Base-by-base conservation (phyloP, 1,139 yeast genomes). In the Saccharomyces hybrid region DNA sequence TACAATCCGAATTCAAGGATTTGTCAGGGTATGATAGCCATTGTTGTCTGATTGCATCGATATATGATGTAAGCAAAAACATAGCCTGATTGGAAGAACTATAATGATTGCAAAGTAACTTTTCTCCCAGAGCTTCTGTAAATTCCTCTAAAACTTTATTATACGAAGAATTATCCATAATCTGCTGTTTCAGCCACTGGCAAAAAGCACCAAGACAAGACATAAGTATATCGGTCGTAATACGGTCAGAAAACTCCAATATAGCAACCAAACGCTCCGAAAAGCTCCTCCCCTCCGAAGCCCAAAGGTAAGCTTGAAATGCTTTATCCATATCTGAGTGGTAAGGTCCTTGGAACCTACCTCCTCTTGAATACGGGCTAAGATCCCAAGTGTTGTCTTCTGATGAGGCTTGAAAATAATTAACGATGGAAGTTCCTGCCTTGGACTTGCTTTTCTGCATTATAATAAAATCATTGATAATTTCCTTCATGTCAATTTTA, bases 111-210 rank as follows among this genome's bases (percentile, higher is more conserved):
- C 55, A 57, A 6, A 68, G 52, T n/a, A 68, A 49, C 12, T 60
- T 54, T 11, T 60, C 60, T 12, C 66, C 69, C 12, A 64, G 52
- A 12, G 61, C 24, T 44, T 66, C 64, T 1, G 68, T 62, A 2
- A 68, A 51, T 2, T 42, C 47, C 48, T 56, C 63, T 21, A 66
- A 44, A 16, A 49, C 14, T 38, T 11, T 14, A 11, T 19, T 26
- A 11, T 7, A 16, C 21, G 26, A 4, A 19, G 32, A 16, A 21
- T 9, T 19, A 6, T 49, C 26, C 12, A 7, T 26, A 19, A 38
- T 38, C 21, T 21, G 11, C 19, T 38, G 44, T 9, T 42, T 54
- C 14, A 56, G 21, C 52, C 56, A 57, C 3, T 12, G 16, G n/a
- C 46, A 49, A 6, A 54, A 34, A 26, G 55, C 53, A 5, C 38